Percentiles rank a stretch among this genome's conserved stretches.
These are phyloP conservation scores for Chaetomium tenue DNA, from an alignment of 495 filamentous ascomycete genomes.

Conservation along the genomic window DNA sequence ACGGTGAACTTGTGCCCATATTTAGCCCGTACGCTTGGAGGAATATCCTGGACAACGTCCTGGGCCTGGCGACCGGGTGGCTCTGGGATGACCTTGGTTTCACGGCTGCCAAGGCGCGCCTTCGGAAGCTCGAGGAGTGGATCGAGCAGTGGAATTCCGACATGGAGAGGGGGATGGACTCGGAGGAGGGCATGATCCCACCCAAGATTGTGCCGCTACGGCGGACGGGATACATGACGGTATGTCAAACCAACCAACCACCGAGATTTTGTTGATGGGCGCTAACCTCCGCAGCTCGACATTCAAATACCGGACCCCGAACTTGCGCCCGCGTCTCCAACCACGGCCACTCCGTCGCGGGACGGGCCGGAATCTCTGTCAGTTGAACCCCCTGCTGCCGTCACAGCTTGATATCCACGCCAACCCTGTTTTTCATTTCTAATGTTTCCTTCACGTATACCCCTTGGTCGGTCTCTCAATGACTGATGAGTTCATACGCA, in stretches of 20 bases:
- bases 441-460: slow-evolving; percentile 10
- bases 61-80: slow-evolving; percentile 84
- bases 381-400: slow-evolving; percentile 18
- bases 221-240: slow-evolving; percentile 83
- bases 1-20: slow-evolving; percentile 64
- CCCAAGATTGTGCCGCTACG: slow-evolving; percentile 74
- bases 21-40: slow-evolving; percentile 70
- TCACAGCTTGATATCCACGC: slow-evolving; percentile 12
- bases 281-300: slow-evolving; percentile 35
- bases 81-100: slow-evolving; percentile 87
- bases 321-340: slow-evolving; percentile 36
- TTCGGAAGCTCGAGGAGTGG: slow-evolving; percentile 68
- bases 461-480: slow-evolving; percentile 5
- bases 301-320: slow-evolving; percentile 42
- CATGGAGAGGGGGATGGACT: slow-evolving; percentile 52
- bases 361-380: slow-evolving; percentile 19
- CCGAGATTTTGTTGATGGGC: not conserved
- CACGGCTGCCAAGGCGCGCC: slow-evolving; percentile 64
- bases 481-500: slow-evolving; percentile 14
- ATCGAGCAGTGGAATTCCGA: slow-evolving; percentile 78
- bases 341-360: slow-evolving; percentile 28
- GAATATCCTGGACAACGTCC: slow-evolving; percentile 70
- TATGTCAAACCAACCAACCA: slow-evolving; percentile 39
- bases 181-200: slow-evolving; percentile 52
- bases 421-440: not conserved